Base-by-base conservation (phyloP, 495 filamentous ascomycete species). In the Lepraria neglecta region DNA sequence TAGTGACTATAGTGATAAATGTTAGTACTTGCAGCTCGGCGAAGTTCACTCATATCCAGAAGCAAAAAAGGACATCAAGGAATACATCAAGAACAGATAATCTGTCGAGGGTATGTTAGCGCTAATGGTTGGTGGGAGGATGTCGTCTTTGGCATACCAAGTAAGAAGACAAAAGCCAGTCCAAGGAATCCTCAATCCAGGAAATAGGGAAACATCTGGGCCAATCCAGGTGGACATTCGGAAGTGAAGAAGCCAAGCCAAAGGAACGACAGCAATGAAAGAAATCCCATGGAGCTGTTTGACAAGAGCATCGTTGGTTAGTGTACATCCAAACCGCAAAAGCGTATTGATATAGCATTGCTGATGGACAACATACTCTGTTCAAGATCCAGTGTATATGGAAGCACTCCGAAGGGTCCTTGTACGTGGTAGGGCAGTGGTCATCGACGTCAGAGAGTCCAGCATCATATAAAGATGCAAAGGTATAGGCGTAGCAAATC, bases 301-400 rank as follows among this genome's bases (percentile, higher is more conserved):
- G 35, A 40, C 21, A n/a, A 43, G 27, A 43, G 47, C 15, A 27
- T 19, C n/a, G 24, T 9, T 2, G 1, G 35, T 38, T 38, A 38
- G 35, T 38, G 9, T 6, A 12, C 7, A 38, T 38, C 35, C 35
- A 38, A 38, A 12, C 35, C 7, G 7, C 35, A 38, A 38, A 38
- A 38, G 35, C 35, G 35, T 33, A 31, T 40, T 44, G 48, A 21
- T 10, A 24, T n/a, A 50, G 33, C 19, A 19, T 44, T 51, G 47
- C 47, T 52, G 47, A 45, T 19, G 35, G 47, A 60, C 38, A 33
- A 60, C 27, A 24, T 52, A 53, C 50, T 53, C 30, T 53, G 15
- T 35, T n/a, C n/a, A 10, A 6, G 27, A 21, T n/a, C 58, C 30
- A 14, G 30, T 7, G 38, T 4, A 0, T 28, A 30, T 30, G 1